Base-by-base conservation (phyloP, 2,329 filamentous ascomycete genomes). In the Alternaria consortialis region DNA sequence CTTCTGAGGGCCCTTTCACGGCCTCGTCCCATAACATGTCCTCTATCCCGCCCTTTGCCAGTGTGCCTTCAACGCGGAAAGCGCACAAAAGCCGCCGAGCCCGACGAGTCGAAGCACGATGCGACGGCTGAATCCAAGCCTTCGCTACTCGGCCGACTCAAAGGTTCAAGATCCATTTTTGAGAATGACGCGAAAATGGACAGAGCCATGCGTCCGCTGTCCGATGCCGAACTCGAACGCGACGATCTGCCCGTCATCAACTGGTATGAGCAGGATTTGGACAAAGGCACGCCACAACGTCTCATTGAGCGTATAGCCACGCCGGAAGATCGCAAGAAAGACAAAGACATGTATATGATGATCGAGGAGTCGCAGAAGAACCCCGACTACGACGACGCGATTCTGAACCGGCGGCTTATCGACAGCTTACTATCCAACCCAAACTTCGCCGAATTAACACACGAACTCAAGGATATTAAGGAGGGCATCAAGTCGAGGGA, bases 251-350 rank as follows among this genome's bases (percentile, higher is more conserved):
- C 67, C 7, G 58, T 47, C 32, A 70, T 77, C 17, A 64, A 64
- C 32, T 74, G 66, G 58, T 78, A 73, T 43, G 76, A 77, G 60
- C 65, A 71, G 43, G 75, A 78, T 48, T 46, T 70, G 32, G 67
- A 69, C 39, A 70, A 62, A 20, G 63, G 66, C 32, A 65, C 59
- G 15, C 67, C 70, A 12, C 66, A 67, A 48, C 67, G 66, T 7
- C 67, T 75, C 46, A 61, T 77, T 4, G 42, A 66, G 34, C 51
- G 65, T 23, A 63, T 76, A 52, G 65, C 62, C 3, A 74, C 71
- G 3, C 64, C 60, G 7, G 73, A 72, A 52, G 69, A 77, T 17
- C 58, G 72, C 7, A 64, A 62, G 20, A 63, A 36, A 11, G 62
- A 73, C 36, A 62, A 67, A 39, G 68, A 76, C 39, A 67, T 69